These are phyloP conservation scores for Cyberlindnera suaveolens DNA, from an alignment of 805 yeast genomes.

Conservation along the genomic window DNA sequence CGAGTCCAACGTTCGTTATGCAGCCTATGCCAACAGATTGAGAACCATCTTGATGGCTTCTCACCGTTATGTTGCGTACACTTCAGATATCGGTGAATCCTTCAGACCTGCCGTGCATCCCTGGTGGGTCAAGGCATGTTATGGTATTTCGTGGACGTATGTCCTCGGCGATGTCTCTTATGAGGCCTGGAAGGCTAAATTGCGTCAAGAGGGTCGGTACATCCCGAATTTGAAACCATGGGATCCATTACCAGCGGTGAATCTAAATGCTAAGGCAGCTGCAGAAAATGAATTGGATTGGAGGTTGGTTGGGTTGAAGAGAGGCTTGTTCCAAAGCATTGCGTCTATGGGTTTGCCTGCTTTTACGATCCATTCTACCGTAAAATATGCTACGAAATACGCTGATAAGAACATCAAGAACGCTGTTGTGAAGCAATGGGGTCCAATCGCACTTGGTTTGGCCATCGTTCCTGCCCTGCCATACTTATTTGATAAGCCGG, in stretches of 20 bases:
- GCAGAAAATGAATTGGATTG: constrained; percentile 49
- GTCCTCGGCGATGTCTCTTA: constrained; percentile 68
- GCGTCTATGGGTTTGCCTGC: constrained; percentile 89
- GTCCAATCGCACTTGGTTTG: constrained; percentile 76
- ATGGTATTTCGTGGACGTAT: constrained; percentile 73
- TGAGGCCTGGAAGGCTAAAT: constrained; percentile 65
- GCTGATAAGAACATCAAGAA: constrained; percentile 49
- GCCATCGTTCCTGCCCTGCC: constrained; percentile 75
- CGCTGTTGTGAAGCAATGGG: constrained; percentile 48
- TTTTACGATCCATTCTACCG: constrained; percentile 73
- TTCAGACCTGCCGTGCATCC: constrained; percentile 81
- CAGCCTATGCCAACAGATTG: constrained; percentile 74
- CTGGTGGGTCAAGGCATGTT: constrained; percentile 52
- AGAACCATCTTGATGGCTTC: constrained; percentile 67
- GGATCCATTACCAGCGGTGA: constrained; percentile 42
- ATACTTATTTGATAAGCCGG: constrained; percentile 76
- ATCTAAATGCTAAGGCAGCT: constrained; percentile 29
- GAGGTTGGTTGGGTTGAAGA: constrained; percentile 55
- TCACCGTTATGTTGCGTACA: constrained; percentile 79
- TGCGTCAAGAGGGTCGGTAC: constrained; percentile 61
- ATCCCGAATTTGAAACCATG: constrained; percentile 61
- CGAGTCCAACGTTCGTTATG: constrained; percentile 56
- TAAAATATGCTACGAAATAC: constrained; percentile 57
- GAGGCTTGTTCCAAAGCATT: constrained; percentile 75
- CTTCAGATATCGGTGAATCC: constrained; percentile 83